Evolutionary conservation across 2,329 filamentous ascomycete genomes (phyloP).

Genomic region (Penicillium sp.): DNA sequence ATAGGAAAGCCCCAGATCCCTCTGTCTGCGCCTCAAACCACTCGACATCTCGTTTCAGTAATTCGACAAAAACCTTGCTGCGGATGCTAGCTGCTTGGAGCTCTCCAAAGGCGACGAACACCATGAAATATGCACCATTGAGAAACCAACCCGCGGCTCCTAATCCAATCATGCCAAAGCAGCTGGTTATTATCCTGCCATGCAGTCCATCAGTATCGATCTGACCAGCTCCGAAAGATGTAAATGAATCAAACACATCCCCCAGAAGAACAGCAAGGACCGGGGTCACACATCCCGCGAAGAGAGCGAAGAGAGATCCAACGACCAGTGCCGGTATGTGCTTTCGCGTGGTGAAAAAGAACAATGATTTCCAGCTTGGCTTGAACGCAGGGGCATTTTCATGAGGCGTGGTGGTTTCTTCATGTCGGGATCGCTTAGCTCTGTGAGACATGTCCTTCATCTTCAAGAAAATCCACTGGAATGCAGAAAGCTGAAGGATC

Average conservation of each 20-base stretch:
- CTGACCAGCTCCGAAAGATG: constrained; percentile 59
- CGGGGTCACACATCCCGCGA: constrained; percentile 63
- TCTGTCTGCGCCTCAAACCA: constrained; percentile 78
- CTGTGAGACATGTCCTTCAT: too few species aligned
- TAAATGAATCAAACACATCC: constrained; percentile 68
- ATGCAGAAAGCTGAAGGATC: background rate
- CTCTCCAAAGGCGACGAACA: constrained; percentile 79
- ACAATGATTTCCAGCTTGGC: constrained; percentile 57
- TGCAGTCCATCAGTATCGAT: constrained; percentile 54
- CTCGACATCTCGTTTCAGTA: constrained; percentile 69
- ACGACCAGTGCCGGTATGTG: constrained; percentile 57
- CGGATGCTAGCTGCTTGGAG: constrained; percentile 68
- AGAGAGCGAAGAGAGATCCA: constrained; percentile 56
- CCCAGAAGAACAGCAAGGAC: constrained; percentile 69
- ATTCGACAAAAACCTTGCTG: constrained; percentile 60
- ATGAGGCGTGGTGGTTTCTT: too few species aligned
- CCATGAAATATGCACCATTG: constrained; percentile 63
- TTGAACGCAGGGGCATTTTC: background rate
- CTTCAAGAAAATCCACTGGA: background rate
- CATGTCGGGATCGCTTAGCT: too few species aligned
- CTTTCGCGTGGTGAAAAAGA: constrained; percentile 65
- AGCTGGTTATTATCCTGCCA: constrained; percentile 57
- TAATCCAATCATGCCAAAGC: constrained; percentile 61
- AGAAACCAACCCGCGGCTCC: constrained; percentile 65
- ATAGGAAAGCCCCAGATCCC: constrained; percentile 69